These are phyloP conservation scores for Hymenoscyphus salicellus DNA, from an alignment of 2,329 filamentous ascomycete genomes.

Conservation along the genomic window DNA sequence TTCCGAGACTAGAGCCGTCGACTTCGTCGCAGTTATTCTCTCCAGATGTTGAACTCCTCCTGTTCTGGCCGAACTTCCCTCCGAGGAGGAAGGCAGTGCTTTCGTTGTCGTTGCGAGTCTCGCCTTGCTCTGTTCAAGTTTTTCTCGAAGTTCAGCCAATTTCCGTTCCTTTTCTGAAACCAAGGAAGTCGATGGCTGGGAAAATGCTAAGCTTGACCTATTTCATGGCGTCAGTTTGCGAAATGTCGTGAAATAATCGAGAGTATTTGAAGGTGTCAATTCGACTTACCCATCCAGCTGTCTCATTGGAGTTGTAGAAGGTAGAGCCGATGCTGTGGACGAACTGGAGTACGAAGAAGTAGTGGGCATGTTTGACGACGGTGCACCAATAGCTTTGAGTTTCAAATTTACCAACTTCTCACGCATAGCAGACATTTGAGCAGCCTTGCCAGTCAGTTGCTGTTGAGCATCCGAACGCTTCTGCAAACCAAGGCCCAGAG, in stretches of 20 bases:
- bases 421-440: neutral
- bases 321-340: neutral
- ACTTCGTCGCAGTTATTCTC: neutral
- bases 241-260: too few species aligned
- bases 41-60: neutral
- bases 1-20: neutral
- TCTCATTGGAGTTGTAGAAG: neutral
- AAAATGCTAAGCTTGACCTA: neutral
- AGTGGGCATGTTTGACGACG: neutral
- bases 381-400: neutral
- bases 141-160: neutral
- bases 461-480: neutral
- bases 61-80: neutral
- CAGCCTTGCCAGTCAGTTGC: neutral
- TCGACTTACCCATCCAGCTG: neutral
- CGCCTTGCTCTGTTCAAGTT: neutral
- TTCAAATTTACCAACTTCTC: neutral
- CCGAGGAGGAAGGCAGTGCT: neutral
- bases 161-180: neutral
- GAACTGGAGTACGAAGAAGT: neutral
- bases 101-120: neutral
- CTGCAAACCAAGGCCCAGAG: neutral
- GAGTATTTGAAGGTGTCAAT: too few species aligned
- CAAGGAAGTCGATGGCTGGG: neutral
- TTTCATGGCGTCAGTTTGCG: too few species aligned